Evolutionary conservation across 2,329 filamentous ascomycete genomes (phyloP).

Genomic region (Nannizzia gypsea): DNA sequence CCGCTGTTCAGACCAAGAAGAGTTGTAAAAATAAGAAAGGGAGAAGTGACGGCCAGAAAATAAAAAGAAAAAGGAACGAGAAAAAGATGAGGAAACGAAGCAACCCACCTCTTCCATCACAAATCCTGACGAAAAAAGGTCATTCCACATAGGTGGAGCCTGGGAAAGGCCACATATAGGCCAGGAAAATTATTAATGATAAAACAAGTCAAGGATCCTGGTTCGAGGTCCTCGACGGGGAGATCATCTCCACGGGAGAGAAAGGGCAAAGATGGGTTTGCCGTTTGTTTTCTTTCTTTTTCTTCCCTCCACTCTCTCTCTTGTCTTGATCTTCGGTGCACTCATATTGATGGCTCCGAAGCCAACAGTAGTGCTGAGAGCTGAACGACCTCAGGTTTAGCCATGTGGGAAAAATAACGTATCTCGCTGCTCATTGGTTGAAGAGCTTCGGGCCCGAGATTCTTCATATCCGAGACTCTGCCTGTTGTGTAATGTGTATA

Average conservation of each 20-base stretch:
- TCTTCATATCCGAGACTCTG: too few relatives aligned
- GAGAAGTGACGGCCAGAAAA: neutral
- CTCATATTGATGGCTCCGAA: neutral
- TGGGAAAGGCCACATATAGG: neutral
- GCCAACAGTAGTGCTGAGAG: neutral
- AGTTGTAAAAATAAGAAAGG: too few relatives aligned
- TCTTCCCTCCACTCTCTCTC: neutral
- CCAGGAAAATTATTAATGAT: neutral
- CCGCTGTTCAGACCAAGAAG: neutral
- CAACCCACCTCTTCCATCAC: neutral
- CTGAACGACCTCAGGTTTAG: neutral
- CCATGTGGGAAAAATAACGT: neutral
- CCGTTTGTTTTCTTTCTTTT: neutral
- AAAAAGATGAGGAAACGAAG: neutral
- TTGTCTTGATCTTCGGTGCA: neutral
- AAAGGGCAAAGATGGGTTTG: neutral
- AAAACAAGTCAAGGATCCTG: neutral
- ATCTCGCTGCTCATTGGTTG: neutral
- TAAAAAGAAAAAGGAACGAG: neutral
- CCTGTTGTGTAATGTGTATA: too few relatives aligned
- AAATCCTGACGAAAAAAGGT: neutral
- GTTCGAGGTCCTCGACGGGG: neutral
- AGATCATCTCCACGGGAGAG: neutral
- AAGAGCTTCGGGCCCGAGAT: neutral
- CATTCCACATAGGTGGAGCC: neutral